Evolutionary conservation across 1,284 basidiomycete species (phyloP).

Genomic region (Malassezia slooffiae): DNA sequence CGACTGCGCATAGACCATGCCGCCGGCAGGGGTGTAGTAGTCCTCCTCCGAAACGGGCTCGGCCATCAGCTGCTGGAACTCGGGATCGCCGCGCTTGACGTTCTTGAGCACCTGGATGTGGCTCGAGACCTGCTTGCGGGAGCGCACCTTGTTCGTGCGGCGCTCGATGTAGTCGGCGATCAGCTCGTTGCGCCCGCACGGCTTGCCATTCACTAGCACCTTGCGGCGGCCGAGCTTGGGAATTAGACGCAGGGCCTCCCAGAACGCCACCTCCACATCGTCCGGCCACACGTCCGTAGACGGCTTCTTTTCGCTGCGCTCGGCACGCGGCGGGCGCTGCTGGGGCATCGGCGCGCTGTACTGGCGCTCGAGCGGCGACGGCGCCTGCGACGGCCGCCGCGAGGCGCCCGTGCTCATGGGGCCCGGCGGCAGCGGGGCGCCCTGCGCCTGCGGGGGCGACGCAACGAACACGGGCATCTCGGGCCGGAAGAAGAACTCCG

Average conservation of each 20-base stretch:
- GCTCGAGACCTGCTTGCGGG: slow-evolving; percentile 46
- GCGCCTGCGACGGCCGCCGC: slow-evolving; percentile 4
- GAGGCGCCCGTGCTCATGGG: too few relatives aligned
- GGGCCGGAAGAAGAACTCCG: slow-evolving; percentile 3
- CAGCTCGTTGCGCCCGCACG: slow-evolving; percentile 52
- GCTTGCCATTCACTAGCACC: slow-evolving; percentile 50
- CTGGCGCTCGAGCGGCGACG: slow-evolving; percentile 7
- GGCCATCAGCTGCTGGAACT: slow-evolving; percentile 44
- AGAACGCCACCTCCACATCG: slow-evolving; percentile 49
- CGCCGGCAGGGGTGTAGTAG: slow-evolving; percentile 46
- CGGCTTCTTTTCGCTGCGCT: slow-evolving; percentile 28
- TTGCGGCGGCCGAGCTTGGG: slow-evolving; percentile 50
- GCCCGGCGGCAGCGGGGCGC: neutral
- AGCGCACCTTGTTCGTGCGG: slow-evolving; percentile 47
- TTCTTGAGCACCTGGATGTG: slow-evolving; percentile 47
- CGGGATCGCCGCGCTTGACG: slow-evolving; percentile 45
- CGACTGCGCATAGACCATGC: slow-evolving; percentile 45
- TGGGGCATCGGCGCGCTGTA: slow-evolving; percentile 14
- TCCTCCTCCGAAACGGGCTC: slow-evolving; percentile 43
- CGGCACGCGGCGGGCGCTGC: slow-evolving; percentile 5
- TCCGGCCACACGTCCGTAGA: slow-evolving; percentile 48
- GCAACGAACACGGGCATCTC: slow-evolving; percentile 4
- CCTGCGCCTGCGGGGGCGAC: neutral
- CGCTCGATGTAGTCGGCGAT: slow-evolving; percentile 51
- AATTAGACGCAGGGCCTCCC: slow-evolving; percentile 48